Evolutionary conservation across 257 asterid species (phyloP), one percentile per base, ranked within the genome.

Genomic region (Scutellaria barbata): DNA sequence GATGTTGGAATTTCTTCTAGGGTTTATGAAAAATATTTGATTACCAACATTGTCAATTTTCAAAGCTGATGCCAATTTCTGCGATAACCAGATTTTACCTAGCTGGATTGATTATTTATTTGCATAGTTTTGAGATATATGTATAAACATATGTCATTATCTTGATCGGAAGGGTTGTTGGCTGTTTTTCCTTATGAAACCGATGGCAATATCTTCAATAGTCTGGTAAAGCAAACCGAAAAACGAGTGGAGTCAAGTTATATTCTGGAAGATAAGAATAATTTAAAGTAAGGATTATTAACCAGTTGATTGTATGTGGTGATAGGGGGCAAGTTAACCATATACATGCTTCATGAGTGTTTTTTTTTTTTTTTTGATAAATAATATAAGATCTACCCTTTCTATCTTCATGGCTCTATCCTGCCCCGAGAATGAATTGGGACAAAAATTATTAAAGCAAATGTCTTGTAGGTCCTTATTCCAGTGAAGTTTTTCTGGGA

Each of bases 41-140:
- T 70, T 59, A 42, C 10, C 53, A 42, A 13, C 51, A 3, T 35
- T 54, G 51, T 59, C 51, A 43, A 18, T 56, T 42, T 56, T 37
- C 18, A 7, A 37, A 20, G 66, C 50, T 67, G 55, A 51, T 72
- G 77, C 57, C 50, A 18, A 41, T 68, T 8, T 67, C n/a, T 22
- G 6, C 3, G 8, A 13, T 40, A 22, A 37, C 37, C 51, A 30
- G 6, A 22, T 9, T 16, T 8, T 7, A 37, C 10, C 18, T 46
- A 3, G 10, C 14, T 25, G 8, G 57, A 54, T 33, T 17, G 39
- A 18, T 43, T n/a, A 39, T 16, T 22, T 16, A 9, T 48, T 37
- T 25, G 40, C 33, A 46, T 14, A 20, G 8, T 16, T 22, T 66
- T 5, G 22, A 35, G 47, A 33, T 10, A 18, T 7, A 37, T 14